A percentile compares a stretch with the other conserved stretches of the same genome.
Evolutionary conservation across 2,329 filamentous ascomycete species (phyloP).

Genomic region (Rasamsonia emersonii): DNA sequence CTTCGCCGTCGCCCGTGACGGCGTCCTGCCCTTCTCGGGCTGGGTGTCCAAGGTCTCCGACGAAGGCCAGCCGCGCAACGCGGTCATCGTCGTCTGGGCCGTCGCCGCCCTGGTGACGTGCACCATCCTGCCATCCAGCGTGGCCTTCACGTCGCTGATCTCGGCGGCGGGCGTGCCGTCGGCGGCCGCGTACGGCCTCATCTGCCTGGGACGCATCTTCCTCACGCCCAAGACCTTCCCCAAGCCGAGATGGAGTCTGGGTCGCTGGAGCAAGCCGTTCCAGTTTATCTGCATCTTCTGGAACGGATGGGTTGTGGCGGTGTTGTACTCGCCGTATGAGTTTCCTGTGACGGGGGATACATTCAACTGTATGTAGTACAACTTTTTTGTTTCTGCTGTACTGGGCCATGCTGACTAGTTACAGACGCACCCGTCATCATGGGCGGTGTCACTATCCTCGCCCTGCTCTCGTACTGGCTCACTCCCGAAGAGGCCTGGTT

Average conservation of each 20-base stretch:
- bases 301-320: slow-evolving; percentile 44
- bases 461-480: slow-evolving; percentile 41
- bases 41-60: slow-evolving; percentile 49
- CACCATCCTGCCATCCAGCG: slow-evolving; percentile 49
- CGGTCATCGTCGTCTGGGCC: slow-evolving; percentile 50
- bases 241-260: slow-evolving; percentile 40
- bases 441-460: slow-evolving; percentile 41
- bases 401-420: slow-evolving; percentile 12
- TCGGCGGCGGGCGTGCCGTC: slow-evolving; percentile 46
- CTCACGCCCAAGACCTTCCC: slow-evolving; percentile 42
- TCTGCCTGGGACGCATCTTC: slow-evolving; percentile 41
- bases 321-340: slow-evolving; percentile 39
- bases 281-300: slow-evolving; percentile 41
- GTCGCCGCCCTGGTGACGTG: slow-evolving; percentile 49
- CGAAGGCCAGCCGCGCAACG: slow-evolving; percentile 51
- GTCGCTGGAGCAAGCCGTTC: slow-evolving; percentile 38
- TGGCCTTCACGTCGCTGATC: slow-evolving; percentile 47
- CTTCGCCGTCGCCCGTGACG: slow-evolving; percentile 54
- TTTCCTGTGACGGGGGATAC: slow-evolving; percentile 38
- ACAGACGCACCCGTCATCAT: slow-evolving; percentile 45
- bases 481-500: slow-evolving; percentile 41
- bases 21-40: slow-evolving; percentile 50
- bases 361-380: slow-evolving; percentile 36
- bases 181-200: slow-evolving; percentile 45
- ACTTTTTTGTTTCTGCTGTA: neutral